phyloP scores from a whole-genome alignment of 2,329 filamentous ascomycete genomes.

The Raffaelea deltoideospora region DNA sequence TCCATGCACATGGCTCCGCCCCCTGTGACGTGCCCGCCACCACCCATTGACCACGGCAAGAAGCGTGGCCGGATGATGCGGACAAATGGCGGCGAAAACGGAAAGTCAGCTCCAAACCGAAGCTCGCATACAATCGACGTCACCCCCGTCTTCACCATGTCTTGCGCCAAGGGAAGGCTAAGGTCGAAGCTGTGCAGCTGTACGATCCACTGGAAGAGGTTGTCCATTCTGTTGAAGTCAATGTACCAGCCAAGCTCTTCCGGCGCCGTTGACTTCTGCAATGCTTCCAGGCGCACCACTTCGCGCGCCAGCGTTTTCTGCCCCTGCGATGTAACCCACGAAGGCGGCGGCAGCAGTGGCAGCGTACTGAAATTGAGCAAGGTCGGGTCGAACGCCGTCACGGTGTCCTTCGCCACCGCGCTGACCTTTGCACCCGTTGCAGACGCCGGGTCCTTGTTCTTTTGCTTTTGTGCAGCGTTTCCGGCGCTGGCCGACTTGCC shows the following conservation, averaged over 20 bases:
- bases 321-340: slow-evolving; percentile 46
- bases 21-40: slow-evolving; percentile 71
- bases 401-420: too few species aligned
- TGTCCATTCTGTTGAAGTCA: slow-evolving; percentile 48
- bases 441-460: too few species aligned
- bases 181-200: slow-evolving; percentile 72
- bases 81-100: slow-evolving; percentile 69
- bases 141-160: slow-evolving; percentile 50
- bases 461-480: too few species aligned
- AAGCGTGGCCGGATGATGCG: slow-evolving; percentile 72
- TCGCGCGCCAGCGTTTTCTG: slow-evolving; percentile 50
- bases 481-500: too few species aligned
- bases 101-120: slow-evolving; percentile 63
- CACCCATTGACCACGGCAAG: slow-evolving; percentile 52
- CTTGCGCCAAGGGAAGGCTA: slow-evolving; percentile 51
- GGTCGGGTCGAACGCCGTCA: slow-evolving; percentile 47
- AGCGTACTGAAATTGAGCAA: slow-evolving; percentile 45
- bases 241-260: slow-evolving; percentile 75
- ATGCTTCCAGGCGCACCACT: slow-evolving; percentile 44
- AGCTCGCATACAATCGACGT: slow-evolving; percentile 67
- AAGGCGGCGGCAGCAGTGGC: slow-evolving; percentile 47
- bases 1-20: slow-evolving; percentile 80
- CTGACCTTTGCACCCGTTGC: too few species aligned
- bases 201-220: slow-evolving; percentile 83
- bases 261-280: slow-evolving; percentile 43